Conservation (phyloP, 2,329 filamentous ascomycete species). For the Penicillium occitanis region DNA sequence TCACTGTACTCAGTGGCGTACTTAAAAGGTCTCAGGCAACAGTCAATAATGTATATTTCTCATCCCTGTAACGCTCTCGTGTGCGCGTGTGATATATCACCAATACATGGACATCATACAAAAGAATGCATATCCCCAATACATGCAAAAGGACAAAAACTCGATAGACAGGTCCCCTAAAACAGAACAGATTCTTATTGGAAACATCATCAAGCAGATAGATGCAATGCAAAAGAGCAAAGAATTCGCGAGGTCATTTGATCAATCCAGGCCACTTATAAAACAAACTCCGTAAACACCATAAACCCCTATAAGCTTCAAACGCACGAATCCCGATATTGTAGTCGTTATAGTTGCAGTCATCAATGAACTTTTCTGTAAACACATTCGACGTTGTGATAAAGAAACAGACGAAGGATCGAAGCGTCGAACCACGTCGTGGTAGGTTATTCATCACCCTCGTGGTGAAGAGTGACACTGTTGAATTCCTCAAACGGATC, state of each 20-base stretch:
- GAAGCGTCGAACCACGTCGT: background rate
- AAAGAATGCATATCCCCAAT: conserved; percentile 1
- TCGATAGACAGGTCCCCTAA: background rate
- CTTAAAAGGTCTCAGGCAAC: background rate
- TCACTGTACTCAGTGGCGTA: background rate
- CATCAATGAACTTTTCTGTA: conserved; percentile 12
- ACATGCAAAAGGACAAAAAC: conserved; percentile 12
- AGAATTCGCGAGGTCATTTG: background rate
- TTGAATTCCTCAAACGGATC: conserved; percentile 99
- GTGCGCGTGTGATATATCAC: background rate
- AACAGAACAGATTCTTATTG: background rate
- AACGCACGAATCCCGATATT: conserved; percentile 1
- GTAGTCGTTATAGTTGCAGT: conserved; percentile 13
- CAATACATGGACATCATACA: conserved; percentile 4
- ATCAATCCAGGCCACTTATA: background rate
- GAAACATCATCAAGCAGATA: conserved; percentile 12
- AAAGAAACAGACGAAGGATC: background rate
- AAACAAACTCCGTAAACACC: conserved; percentile 12
- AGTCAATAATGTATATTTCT: background rate
- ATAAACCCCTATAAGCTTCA: conserved; percentile 2
- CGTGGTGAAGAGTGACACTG: conserved; percentile 94
- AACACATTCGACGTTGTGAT: background rate
- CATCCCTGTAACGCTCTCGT: background rate
- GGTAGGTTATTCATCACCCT: conserved; percentile 67
- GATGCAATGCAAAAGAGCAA: conserved; percentile 9